phyloP scores from a whole-genome alignment of 2,329 filamentous ascomycete genomes.

The Pseudogymnoascus sp. region DNA sequence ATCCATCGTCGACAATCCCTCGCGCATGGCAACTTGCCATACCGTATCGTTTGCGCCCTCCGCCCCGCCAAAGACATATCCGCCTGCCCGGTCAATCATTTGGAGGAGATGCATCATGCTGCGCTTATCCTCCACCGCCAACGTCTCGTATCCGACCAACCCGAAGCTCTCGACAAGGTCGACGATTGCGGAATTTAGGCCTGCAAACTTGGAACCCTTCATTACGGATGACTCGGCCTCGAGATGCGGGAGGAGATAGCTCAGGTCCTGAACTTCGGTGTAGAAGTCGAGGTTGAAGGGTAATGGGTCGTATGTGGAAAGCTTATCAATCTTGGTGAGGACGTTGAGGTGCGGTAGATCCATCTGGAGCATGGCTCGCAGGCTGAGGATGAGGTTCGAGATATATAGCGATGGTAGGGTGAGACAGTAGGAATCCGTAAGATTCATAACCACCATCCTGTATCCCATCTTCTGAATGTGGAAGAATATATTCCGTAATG shows the following conservation, averaged over 20 bases:
- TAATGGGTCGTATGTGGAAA: constrained; percentile 72
- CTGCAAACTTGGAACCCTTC: constrained; percentile 67
- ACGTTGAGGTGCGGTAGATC: constrained; percentile 95
- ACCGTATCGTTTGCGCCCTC: constrained; percentile 91
- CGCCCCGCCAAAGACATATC: constrained; percentile 84
- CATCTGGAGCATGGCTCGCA: constrained; percentile 96
- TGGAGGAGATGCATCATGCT: constrained; percentile 90
- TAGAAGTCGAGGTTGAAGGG: constrained; percentile 97
- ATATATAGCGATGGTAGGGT: constrained; percentile 92
- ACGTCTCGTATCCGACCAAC: constrained; percentile 82
- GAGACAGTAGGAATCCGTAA: constrained; percentile 89
- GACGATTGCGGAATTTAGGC: constrained; percentile 78
- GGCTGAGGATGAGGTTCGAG: constrained; percentile 82
- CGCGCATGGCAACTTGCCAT: constrained; percentile 93
- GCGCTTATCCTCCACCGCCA: constrained; percentile 93
- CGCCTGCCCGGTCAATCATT: constrained; percentile 83
- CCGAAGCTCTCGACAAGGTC: constrained; percentile 83
- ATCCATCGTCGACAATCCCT: constrained; percentile 65
- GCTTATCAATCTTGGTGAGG: constrained; percentile 94
- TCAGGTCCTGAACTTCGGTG: constrained; percentile 90
- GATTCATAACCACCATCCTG: constrained; percentile 86
- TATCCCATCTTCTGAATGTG: constrained; percentile 85
- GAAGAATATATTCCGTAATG: constrained; percentile 84
- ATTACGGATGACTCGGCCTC: constrained; percentile 66
- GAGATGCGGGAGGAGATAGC: constrained; percentile 72